A percentile compares a stretch with the other conserved stretches of the same genome.
phyloP scores from a whole-genome alignment of 2,329 filamentous ascomycete genomes.

The Aspergillus pseudoglaucus region DNA sequence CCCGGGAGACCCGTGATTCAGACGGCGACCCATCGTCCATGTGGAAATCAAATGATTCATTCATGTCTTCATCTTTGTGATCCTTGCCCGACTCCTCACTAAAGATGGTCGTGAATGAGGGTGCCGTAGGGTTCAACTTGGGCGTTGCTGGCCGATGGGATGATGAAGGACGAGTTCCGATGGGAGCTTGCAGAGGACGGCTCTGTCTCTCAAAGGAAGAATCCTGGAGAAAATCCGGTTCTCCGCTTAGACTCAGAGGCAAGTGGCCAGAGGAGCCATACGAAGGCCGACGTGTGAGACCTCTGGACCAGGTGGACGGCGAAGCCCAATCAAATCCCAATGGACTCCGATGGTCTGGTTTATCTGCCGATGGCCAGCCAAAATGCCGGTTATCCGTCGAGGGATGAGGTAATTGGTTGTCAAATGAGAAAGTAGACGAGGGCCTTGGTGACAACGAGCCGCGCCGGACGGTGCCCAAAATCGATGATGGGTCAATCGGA shows the following conservation, averaged over 20 bases:
- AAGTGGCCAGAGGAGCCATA: conserved; percentile 64
- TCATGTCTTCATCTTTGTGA: conserved; percentile 31
- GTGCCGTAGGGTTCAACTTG: conserved; percentile 78
- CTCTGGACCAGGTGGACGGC: conserved; percentile 61
- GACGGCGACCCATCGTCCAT: conserved; percentile 38
- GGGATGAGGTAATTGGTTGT: conserved; percentile 59
- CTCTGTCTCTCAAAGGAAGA: conserved; percentile 41
- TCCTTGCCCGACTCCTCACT: conserved; percentile 43
- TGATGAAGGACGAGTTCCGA: conserved; percentile 68
- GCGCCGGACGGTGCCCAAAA: conserved; percentile 36
- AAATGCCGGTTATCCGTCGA: conserved; percentile 73
- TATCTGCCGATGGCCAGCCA: conserved; percentile 55
- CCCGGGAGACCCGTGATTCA: conserved; percentile 39
- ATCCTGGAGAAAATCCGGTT: conserved; percentile 43
- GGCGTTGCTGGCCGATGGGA: conserved; percentile 51
- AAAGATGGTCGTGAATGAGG: conserved; percentile 73
- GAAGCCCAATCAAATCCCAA: conserved; percentile 50
- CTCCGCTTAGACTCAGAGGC: conserved; percentile 48
- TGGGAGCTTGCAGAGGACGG: conserved; percentile 56
- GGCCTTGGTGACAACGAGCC: conserved; percentile 42
- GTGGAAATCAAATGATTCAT: conserved; percentile 23
- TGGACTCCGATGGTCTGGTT: conserved; percentile 49
- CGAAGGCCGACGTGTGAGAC: conserved; percentile 73
- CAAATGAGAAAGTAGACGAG: conserved; percentile 51
- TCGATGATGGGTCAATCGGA: conserved; percentile 41